Percentiles rank a stretch among this genome's conserved stretches.
phyloP scores from a whole-genome alignment of 768 basidiomycete genomes.

The Kockovaella imperatae region DNA sequence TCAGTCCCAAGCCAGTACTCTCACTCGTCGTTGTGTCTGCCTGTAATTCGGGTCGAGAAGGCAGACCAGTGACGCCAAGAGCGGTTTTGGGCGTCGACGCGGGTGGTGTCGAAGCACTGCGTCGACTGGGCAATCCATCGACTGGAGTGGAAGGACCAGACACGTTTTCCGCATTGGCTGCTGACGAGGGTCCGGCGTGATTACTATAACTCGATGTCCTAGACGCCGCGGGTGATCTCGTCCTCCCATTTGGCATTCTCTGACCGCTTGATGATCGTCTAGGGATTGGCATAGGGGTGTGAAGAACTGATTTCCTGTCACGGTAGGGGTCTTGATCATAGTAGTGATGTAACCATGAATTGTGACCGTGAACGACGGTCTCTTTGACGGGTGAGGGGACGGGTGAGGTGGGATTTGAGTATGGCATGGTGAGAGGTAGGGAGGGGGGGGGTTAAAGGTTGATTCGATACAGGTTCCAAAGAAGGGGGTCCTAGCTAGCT shows the following conservation, averaged over 20 bases:
- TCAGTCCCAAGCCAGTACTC: conserved; percentile 30
- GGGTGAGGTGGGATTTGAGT: conserved; percentile 39
- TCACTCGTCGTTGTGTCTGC: conserved; percentile 1
- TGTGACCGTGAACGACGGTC: conserved; percentile 12
- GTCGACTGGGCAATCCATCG: conserved; percentile 28
- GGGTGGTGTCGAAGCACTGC: neutral
- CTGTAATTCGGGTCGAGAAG: too few species aligned
- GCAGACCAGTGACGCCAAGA: conserved; percentile 8
- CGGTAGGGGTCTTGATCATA: conserved; percentile 21
- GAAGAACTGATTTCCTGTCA: conserved; percentile 4
- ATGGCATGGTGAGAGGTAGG: conserved; percentile 32
- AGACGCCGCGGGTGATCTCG: conserved; percentile 17
- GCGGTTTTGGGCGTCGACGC: neutral
- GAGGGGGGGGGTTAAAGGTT: too few species aligned
- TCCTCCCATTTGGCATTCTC: conserved; percentile 22
- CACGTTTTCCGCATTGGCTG: too few species aligned
- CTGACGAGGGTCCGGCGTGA: conserved; percentile 15
- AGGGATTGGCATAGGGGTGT: conserved; percentile 34
- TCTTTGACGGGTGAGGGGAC: conserved; percentile 28
- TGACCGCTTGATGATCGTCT: conserved; percentile 22
- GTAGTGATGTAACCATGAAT: conserved; percentile 11
- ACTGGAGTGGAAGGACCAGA: too few species aligned
- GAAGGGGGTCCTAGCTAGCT: too few species aligned
- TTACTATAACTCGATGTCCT: conserved; percentile 13
- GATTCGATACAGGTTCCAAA: too few species aligned